These are phyloP conservation scores for Rutstroemia sp. DNA, from an alignment of 2,329 filamentous ascomycete species.

Conservation along the genomic window DNA sequence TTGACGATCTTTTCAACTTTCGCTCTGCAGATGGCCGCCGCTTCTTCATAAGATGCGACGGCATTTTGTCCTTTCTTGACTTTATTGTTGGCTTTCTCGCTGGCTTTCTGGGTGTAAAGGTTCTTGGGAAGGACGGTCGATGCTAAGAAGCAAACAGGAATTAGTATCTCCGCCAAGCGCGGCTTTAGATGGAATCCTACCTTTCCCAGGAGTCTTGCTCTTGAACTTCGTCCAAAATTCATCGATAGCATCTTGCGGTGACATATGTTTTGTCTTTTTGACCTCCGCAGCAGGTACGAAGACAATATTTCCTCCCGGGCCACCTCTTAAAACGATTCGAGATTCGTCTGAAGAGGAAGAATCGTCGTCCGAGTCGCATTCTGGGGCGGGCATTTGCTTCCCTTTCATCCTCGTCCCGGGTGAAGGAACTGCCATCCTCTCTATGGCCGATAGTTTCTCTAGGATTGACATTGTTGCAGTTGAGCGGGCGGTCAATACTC, in stretches of 20 bases:
- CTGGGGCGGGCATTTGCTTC: not conserved
- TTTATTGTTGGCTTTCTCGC: slow-evolving; percentile 47
- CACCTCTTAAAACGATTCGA: not conserved
- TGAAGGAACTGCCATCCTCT: not conserved
- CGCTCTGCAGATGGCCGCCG: slow-evolving; percentile 57
- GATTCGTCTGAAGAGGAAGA: not conserved
- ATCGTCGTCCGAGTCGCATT: not conserved
- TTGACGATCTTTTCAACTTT: slow-evolving; percentile 55
- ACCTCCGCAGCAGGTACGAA: slow-evolving; percentile 4
- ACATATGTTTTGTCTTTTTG: slow-evolving; percentile 40
- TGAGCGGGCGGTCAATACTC: too few relatives aligned
- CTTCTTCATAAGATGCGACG: slow-evolving; percentile 64
- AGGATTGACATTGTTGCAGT: too few relatives aligned
- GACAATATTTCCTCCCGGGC: slow-evolving; percentile 2
- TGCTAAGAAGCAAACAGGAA: slow-evolving; percentile 33
- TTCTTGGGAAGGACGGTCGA: slow-evolving; percentile 65
- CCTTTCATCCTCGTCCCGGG: not conserved
- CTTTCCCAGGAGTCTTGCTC: slow-evolving; percentile 64
- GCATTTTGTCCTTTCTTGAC: slow-evolving; percentile 48
- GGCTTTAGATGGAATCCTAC: slow-evolving; percentile 27
- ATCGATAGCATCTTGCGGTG: slow-evolving; percentile 61
- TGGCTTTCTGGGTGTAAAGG: slow-evolving; percentile 53
- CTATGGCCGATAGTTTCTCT: not conserved
- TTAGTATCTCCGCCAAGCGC: slow-evolving; percentile 1
- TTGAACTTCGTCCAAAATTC: slow-evolving; percentile 69